phyloP scores from a whole-genome alignment of 441 rosid species.

The Brassica balearica region DNA sequence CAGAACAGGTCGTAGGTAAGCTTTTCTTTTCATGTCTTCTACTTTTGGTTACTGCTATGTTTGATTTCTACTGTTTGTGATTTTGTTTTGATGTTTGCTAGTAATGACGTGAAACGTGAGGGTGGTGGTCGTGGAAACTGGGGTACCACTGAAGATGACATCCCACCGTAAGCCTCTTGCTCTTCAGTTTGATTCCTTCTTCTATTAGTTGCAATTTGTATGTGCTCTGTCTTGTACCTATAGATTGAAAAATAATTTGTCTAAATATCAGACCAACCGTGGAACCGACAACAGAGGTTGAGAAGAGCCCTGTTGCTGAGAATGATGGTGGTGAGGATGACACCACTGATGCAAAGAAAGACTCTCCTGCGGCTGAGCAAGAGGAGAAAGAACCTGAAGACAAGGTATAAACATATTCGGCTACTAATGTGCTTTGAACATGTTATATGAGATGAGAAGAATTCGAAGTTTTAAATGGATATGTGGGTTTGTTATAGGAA shows the following conservation, averaged over 20 bases:
- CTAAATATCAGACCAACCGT: constrained; percentile 24
- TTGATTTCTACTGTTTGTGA: constrained; percentile 7
- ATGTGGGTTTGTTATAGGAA: constrained; percentile 51
- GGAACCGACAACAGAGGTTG: constrained; percentile 36
- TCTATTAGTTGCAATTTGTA: background rate
- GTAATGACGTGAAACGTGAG: constrained; percentile 42
- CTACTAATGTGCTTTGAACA: background rate
- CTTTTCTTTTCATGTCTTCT: background rate
- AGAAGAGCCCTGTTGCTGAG: constrained; percentile 41
- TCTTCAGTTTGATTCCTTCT: background rate
- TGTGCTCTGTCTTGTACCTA: background rate
- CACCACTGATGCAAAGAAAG: constrained; percentile 37
- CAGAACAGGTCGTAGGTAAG: constrained; percentile 44
- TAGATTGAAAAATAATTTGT: background rate
- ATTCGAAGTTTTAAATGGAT: background rate
- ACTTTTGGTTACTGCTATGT: background rate
- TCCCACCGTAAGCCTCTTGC: constrained; percentile 27
- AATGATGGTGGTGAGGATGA: constrained; percentile 38
- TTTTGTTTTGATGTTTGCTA: constrained; percentile 25
- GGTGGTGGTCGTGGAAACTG: constrained; percentile 51
- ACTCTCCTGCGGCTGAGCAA: constrained; percentile 25
- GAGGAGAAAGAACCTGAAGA: constrained; percentile 40
- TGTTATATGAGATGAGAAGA: background rate
- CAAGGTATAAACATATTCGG: constrained; percentile 9
- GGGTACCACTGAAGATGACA: constrained; percentile 45